Evolutionary conservation across 83 land plant species (phyloP).

Genomic region (Larix sibirica): DNA sequence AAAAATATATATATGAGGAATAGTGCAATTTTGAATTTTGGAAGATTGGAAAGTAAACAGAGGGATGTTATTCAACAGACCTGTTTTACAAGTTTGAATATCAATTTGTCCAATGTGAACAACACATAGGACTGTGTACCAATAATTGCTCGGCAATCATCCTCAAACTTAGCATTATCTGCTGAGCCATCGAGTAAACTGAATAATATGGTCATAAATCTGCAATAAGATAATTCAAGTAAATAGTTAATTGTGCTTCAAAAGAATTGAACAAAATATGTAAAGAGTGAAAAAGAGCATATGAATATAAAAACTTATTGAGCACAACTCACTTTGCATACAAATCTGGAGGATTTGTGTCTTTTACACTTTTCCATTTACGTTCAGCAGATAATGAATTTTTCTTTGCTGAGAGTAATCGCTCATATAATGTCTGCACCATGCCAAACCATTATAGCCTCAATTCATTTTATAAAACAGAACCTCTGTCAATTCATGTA

Average conservation of each 20-base stretch:
- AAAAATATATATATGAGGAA: not conserved
- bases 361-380: conserved; percentile 77
- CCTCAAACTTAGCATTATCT: conserved; percentile 95
- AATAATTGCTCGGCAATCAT: conserved; percentile 94
- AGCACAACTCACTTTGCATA: conserved; percentile 61
- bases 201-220: conserved; percentile 77
- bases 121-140: conserved; percentile 97
- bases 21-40: not conserved
- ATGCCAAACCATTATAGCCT: not conserved
- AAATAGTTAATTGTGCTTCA: not conserved
- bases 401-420: conserved; percentile 83
- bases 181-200: conserved; percentile 88
- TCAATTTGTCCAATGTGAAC: conserved; percentile 92
- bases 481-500: not conserved
- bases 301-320: not conserved
- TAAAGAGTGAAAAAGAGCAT: not conserved
- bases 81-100: conserved; percentile 93
- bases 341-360: conserved; percentile 59
- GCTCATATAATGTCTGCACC: conserved; percentile 71
- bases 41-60: not conserved
- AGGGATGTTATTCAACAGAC: conserved; percentile 24
- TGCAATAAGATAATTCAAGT: conserved; percentile 22
- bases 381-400: conserved; percentile 76
- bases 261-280: not conserved
- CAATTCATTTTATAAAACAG: not conserved